These are phyloP conservation scores for Xerocomus nothofagi DNA, from an alignment of 1,284 basidiomycete genomes.

Conservation along the genomic window DNA sequence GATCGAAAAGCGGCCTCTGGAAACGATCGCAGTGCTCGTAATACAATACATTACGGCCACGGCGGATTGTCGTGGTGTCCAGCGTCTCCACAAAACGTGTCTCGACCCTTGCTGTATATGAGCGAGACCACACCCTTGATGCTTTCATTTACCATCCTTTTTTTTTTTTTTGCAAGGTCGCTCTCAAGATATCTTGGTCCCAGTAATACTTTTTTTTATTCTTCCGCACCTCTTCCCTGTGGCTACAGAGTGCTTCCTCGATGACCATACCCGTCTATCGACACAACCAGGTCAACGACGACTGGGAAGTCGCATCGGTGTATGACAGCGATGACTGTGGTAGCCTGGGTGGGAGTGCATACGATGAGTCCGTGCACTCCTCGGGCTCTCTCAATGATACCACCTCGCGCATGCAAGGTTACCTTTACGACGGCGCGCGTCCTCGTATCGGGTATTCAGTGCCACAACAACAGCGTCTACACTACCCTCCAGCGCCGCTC, in stretches of 20 bases:
- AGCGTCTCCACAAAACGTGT: slow-evolving; percentile 29
- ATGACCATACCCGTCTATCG: slow-evolving; percentile 30
- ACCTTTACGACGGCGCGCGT: slow-evolving; percentile 4
- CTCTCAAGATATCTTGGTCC: slow-evolving; percentile 4
- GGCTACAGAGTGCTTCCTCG: not conserved
- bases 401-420: slow-evolving; percentile 5
- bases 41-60: slow-evolving; percentile 19
- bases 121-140: slow-evolving; percentile 11
- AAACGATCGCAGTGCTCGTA: slow-evolving; percentile 10
- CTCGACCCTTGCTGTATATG: slow-evolving; percentile 32
- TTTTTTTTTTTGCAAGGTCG: slow-evolving; percentile 6
- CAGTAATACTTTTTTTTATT: not conserved
- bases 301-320: slow-evolving; percentile 33
- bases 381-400: slow-evolving; percentile 10
- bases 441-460: slow-evolving; percentile 18
- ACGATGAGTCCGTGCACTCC: slow-evolving; percentile 13
- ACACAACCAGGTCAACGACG: slow-evolving; percentile 25
- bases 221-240: not conserved
- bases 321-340: slow-evolving; percentile 32
- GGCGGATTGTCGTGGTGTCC: slow-evolving; percentile 23
- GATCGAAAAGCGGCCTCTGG: slow-evolving; percentile 12
- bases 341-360: slow-evolving; percentile 26
- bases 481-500: slow-evolving; percentile 2
- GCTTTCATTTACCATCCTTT: slow-evolving; percentile 1
- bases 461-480: slow-evolving; percentile 18